phyloP scores from a whole-genome alignment of 768 basidiomycete species.

The Macrolepiota dolichaula region DNA sequence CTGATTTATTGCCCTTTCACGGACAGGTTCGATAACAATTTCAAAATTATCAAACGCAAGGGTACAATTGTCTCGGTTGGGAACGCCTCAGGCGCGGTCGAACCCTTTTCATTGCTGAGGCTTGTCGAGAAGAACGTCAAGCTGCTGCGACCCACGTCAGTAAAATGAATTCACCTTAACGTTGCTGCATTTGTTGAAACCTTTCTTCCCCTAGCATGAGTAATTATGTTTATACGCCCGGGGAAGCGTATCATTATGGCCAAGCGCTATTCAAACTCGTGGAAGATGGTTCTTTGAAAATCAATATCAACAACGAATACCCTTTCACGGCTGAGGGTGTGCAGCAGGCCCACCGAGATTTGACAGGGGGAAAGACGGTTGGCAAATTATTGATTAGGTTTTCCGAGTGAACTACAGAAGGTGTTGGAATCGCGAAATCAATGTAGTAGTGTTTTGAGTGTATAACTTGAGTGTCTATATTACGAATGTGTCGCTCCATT shows the following conservation, averaged over 20 bases:
- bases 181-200: background rate
- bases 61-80: constrained; percentile 90
- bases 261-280: constrained; percentile 62
- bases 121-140: constrained; percentile 82
- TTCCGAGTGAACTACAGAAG: constrained; percentile 15
- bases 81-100: constrained; percentile 85
- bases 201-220: constrained; percentile 44
- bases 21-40: constrained; percentile 70
- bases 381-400: constrained; percentile 89
- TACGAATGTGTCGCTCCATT: background rate
- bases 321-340: constrained; percentile 81
- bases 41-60: constrained; percentile 79
- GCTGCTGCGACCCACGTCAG: constrained; percentile 72
- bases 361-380: constrained; percentile 71
- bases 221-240: constrained; percentile 71
- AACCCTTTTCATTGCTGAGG: constrained; percentile 69
- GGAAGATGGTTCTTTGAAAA: constrained; percentile 54
- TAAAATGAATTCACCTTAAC: constrained; percentile 7
- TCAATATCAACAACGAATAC: constrained; percentile 74
- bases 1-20: background rate
- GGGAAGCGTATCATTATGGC: constrained; percentile 69
- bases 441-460: background rate
- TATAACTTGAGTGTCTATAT: background rate
- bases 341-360: constrained; percentile 71
- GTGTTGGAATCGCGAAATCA: background rate